Base-by-base conservation (phyloP, 2,329 filamentous ascomycete genomes). In the Myriangium duriaei region DNA sequence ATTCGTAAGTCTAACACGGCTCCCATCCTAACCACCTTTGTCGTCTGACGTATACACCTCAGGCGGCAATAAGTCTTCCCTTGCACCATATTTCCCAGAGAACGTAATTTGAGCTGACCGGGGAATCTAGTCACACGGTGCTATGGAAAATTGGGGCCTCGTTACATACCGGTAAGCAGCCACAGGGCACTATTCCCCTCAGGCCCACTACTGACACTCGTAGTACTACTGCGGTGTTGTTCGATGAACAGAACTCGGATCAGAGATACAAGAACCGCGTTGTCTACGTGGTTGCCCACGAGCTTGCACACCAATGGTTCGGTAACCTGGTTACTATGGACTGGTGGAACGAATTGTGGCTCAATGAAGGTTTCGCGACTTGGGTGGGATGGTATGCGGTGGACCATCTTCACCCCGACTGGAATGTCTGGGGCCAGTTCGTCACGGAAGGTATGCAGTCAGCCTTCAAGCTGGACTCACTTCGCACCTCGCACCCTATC, bases 401-500 rank as follows among this genome's bases (percentile, higher is more conserved):
- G 42, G 84, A 96, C 55, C 74, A 92, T 55, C 75, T 96, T 39
- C 84, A 96, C 60, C 91, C 91, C 72, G 88, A 95, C 49, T 96
- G 91, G 88, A 79, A 96, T 51, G 81, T 96, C 19, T 98, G 91
- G 91, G 80, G 83, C 42, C 87, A 95, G 63, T 98, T 95, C 63
- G 84, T 96, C 52, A 85, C 85, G 63, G 91, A 96, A 67, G 82
- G 81, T 51, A 83, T 93, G 67, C 85, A 94, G 71, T 77, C 76
- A 67, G 88, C 88, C 41, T 92, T 95, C 60, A 73, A 78, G 47
- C 75, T 98, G 18, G 91, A 98, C 54, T 79, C 83, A 32, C 75
- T 98, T 48, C 81, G 91, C 32, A 83, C 85, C 30, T 94, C 86
- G 34, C 91, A 98, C 59, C 83, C 91, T 6, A 95, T 98, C 49